Base-by-base conservation (phyloP, 2,329 filamentous ascomycete species). In the Lasiodiplodia sp. region DNA sequence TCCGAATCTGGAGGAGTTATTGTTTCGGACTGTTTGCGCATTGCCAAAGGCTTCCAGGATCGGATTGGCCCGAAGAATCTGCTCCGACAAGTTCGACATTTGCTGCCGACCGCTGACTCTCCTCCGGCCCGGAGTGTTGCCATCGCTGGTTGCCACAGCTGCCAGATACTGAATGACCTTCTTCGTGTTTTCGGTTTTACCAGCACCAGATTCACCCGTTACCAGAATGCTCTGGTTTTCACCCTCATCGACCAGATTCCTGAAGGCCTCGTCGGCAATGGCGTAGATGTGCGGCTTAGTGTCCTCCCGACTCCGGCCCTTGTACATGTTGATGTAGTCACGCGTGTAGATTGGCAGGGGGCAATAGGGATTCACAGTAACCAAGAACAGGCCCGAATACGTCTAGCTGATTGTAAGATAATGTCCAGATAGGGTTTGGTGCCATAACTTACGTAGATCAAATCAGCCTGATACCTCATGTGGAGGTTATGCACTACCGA, bases 151-250 rank as follows among this genome's bases (percentile, higher is more conserved):
- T 11, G 96, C 96, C 56, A 99, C 96, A 1, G 96, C 94, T 16
- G 96, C 96, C 53, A 99, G 88, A 77, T 99, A 99, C 76, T 99
- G 96, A 67, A 99, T 99, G 73, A 99, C 96, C 79, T 99, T 99
- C 78, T 99, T 99, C 18, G 96, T 99, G 78, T 99, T 99, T 79
- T 99, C 96, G 0, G 96, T 99, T 83, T 99, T 99, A 74, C 96
- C 96, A 40, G 96, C 96, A 77, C 96, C 96, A 21, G 96, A 99
- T 83, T 99, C 96, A 81, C 96, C 96, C 2, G 96, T 99, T 25
- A 99, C 96, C 65, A 99, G 85, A 74, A 99, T 99, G 75, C 95
- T 98, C 81, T 99, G 96, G 74, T 99, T 98, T 72, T 94, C 87
- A 51, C 94, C 94, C 80, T 98, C 96, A 66, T 97, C 94, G 0